Evolutionary conservation across 1,284 basidiomycete species (phyloP), one percentile per base, ranked within the genome.

Genomic region (Tilletia walkeri): DNA sequence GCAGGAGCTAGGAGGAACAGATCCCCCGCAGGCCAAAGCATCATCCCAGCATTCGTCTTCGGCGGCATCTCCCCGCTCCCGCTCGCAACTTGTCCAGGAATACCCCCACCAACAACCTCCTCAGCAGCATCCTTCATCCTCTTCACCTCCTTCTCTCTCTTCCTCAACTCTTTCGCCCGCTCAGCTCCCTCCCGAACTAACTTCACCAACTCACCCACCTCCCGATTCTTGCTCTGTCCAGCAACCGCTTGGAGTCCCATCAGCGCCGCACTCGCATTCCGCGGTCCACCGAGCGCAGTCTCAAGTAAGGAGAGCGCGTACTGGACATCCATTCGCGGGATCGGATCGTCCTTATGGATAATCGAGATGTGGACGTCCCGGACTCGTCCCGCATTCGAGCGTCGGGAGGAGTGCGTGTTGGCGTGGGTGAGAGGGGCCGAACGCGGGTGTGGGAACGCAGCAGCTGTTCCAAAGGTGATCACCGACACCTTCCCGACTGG

Each of bases 401-500:
- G 59, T 0, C 59, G 59, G 30, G 59, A 63, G 30, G 59, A 41
- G 36, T 63, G 59, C 34, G 59, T 63, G 59, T 63, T 63, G 36
- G 59, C 59, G 59, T 63, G 59, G 36, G 59, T 63, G 34, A 63
- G 34, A 14, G 59, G 59, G 3, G 59, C 59, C 7, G 59, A 63
- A 16, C 59, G 30, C 6, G 59, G 59, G 36, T 38, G 59, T 10
- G 59, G 59, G 36, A 63, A 63, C 36, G 34, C 59, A n/a, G 59
- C 59, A 20, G 59, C 59, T 4, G 59, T 18, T 10, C 59, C 59
- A 41, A 63, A 63, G 16, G 34, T 63, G 12, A 63, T 24, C 59
- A 63, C 59, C 14, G 59, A 63, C 34, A 63, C 59, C 36, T 63
- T 63, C 12, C 59, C 59, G 12, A 63, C 59, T 63, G 59, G 30